Evolutionary conservation across 257 asterid species (phyloP).

Genomic region (Agastache rugosa): DNA sequence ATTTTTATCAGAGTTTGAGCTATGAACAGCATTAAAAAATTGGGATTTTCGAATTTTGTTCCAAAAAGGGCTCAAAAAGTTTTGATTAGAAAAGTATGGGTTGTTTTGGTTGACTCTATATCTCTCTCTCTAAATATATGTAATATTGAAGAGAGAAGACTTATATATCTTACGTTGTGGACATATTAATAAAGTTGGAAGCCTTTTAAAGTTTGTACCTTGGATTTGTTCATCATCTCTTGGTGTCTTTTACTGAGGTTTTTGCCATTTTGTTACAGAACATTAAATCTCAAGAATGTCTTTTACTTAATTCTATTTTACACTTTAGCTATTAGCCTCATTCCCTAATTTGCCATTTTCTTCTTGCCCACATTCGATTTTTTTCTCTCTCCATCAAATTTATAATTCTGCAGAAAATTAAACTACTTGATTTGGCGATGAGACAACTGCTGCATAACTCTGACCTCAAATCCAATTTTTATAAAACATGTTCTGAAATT

Average conservation of each 20-base stretch:
- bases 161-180: conserved; percentile 38
- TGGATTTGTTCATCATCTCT: conserved; percentile 60
- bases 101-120: conserved; percentile 30
- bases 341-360: conserved; percentile 41
- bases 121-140: background rate
- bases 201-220: conserved; percentile 56
- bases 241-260: conserved; percentile 56
- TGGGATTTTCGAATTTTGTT: conserved; percentile 46
- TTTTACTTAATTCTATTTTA: conserved; percentile 44
- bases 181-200: conserved; percentile 46
- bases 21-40: conserved; percentile 20
- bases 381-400: conserved; percentile 20
- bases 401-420: conserved; percentile 13
- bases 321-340: conserved; percentile 52
- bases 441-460: conserved; percentile 36
- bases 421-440: conserved; percentile 32
- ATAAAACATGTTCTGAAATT: conserved; percentile 7
- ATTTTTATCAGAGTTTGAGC: conserved; percentile 55
- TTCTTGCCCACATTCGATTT: conserved; percentile 38
- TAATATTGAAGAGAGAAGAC: conserved; percentile 15
- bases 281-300: conserved; percentile 57
- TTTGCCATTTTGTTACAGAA: conserved; percentile 44
- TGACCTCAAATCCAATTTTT: conserved; percentile 9
- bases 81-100: conserved; percentile 8
- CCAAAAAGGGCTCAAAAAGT: conserved; percentile 26